These are phyloP conservation scores for Ophiostoma australiae DNA, from an alignment of 2,329 filamentous ascomycete genomes.

Conservation along the genomic window DNA sequence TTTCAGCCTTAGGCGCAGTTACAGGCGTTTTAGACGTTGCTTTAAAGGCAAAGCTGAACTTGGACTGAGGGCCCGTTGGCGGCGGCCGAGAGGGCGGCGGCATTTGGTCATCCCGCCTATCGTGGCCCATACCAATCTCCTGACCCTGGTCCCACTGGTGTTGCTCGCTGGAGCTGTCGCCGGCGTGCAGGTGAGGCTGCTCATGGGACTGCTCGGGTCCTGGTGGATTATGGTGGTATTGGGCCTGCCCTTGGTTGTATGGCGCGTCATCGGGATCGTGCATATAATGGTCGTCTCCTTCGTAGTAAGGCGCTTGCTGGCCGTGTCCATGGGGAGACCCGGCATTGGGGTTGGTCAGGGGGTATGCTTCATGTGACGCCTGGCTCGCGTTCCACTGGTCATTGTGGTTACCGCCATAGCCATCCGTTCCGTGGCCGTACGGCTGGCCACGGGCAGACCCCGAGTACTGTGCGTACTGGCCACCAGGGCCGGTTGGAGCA, in stretches of 20 bases:
- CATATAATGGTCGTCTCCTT: constrained; percentile 20
- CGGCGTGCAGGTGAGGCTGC: neutral
- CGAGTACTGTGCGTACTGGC: constrained; percentile 48
- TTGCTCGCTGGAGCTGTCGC: neutral
- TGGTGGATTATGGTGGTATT: neutral
- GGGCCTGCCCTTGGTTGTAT: neutral
- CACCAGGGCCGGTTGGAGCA: constrained; percentile 53
- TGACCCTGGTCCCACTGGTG: neutral
- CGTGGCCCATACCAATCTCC: neutral
- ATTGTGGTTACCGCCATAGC: constrained; percentile 52
- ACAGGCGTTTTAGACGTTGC: constrained; percentile 57
- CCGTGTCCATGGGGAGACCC: constrained; percentile 27
- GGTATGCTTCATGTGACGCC: constrained; percentile 32
- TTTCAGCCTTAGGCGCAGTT: constrained; percentile 58
- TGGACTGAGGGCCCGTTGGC: constrained; percentile 48
- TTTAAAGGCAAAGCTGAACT: constrained; percentile 94
- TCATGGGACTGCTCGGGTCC: neutral
- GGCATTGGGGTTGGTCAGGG: constrained; percentile 32
- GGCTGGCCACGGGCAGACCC: constrained; percentile 56
- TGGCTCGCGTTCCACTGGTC: constrained; percentile 62
- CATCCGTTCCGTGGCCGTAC: constrained; percentile 43
- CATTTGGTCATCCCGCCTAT: constrained; percentile 38
- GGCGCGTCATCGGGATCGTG: constrained; percentile 9
- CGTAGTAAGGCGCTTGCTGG: constrained; percentile 16
- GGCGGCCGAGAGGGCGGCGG: constrained; percentile 50